Evolutionary conservation across 2,329 filamentous ascomycete genomes (phyloP), one percentile per base, ranked within the genome.

Genomic region (Scytalidium sp.): DNA sequence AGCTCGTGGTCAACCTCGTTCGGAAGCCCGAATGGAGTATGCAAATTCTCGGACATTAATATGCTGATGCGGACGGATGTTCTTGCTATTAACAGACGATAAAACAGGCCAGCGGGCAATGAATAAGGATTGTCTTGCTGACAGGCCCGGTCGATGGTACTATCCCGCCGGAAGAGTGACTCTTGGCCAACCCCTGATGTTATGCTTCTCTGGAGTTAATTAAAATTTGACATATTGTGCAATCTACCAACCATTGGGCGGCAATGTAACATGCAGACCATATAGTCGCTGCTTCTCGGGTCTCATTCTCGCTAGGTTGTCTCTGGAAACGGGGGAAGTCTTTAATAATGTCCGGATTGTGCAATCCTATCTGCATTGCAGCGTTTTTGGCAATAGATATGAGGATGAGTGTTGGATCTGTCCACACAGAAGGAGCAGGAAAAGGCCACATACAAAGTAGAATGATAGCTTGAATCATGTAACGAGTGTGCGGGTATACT

Each of bases 401-500:
- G 9, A 62, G 46, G 41, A 59, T 57, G 15, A 54, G 53, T 7
- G 54, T 53, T 1, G 53, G 41, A 40, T 61, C 58, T 3, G 50
- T 51, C n/a, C 51, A 54, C 22, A 53, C 56, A 32, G 56, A 56
- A 19, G 46, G 49, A 19, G 56, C 51, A 2, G 57, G 60, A 39
- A 62, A 60, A 11, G 57, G 58, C 58, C 60, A 63, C 1, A 47
- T 54, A 29, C 52, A 57, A 1, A 59, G 21, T 10, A 61, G 19
- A 4, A 51, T 45, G 4, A 62, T 39, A n/a, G 53, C 56, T 21
- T 61, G 56, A 3, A 60, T 42, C n/a, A 41, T 47, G 3, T 27
- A 19, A 3, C 45, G n/a, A 9, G n/a, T 51, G 25, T 51, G 45
- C 20, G 50, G 50, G 2, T 41, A 41, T 4, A 22, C 22, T 6